Percentiles rank a stretch among this genome's conserved stretches.
Evolutionary conservation across 2,329 filamentous ascomycete genomes (phyloP).

Genomic region (Ophiostoma ulmi): DNA sequence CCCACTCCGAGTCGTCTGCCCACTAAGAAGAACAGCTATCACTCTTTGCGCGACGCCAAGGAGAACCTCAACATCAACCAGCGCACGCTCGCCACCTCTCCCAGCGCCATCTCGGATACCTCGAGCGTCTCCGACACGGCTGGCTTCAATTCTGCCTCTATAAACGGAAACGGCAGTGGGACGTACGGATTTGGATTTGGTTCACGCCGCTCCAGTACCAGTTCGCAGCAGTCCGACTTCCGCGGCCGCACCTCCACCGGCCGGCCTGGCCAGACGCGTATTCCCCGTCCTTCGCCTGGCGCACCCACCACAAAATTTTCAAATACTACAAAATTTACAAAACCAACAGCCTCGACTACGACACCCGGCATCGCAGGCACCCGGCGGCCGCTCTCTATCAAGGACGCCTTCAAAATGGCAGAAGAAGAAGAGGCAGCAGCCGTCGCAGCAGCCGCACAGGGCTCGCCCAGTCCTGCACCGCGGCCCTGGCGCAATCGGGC

Average conservation of each 20-base stretch:
- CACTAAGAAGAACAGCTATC: conserved; percentile 24
- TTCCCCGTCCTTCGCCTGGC: conserved; percentile 32
- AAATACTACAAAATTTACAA: background rate
- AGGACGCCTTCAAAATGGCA: conserved; percentile 41
- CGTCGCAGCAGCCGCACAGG: conserved; percentile 29
- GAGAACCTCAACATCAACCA: conserved; percentile 18
- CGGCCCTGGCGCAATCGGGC: conserved; percentile 39
- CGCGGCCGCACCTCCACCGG: conserved; percentile 20
- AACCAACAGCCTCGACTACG: background rate
- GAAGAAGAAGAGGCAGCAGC: conserved; percentile 34
- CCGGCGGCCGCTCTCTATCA: conserved; percentile 38
- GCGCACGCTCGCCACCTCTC: conserved; percentile 15
- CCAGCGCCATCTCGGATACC: conserved; percentile 22
- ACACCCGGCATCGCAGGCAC: conserved; percentile 14
- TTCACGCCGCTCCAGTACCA: conserved; percentile 29
- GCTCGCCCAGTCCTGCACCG: conserved; percentile 50
- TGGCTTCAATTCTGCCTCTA: background rate
- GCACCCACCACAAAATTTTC: conserved; percentile 19
- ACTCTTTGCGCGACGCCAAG: conserved; percentile 21
- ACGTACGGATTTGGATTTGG: conserved; percentile 10
- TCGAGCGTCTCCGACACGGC: conserved; percentile 19
- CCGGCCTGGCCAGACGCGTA: conserved; percentile 28
- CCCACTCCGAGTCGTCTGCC: conserved; percentile 13
- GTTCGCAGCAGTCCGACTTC: conserved; percentile 28
- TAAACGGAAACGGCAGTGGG: background rate